Percentiles rank a stretch among this genome's conserved stretches.
phyloP scores from a whole-genome alignment of 495 filamentous ascomycete genomes.

The Thermothielavioides terrestris region DNA sequence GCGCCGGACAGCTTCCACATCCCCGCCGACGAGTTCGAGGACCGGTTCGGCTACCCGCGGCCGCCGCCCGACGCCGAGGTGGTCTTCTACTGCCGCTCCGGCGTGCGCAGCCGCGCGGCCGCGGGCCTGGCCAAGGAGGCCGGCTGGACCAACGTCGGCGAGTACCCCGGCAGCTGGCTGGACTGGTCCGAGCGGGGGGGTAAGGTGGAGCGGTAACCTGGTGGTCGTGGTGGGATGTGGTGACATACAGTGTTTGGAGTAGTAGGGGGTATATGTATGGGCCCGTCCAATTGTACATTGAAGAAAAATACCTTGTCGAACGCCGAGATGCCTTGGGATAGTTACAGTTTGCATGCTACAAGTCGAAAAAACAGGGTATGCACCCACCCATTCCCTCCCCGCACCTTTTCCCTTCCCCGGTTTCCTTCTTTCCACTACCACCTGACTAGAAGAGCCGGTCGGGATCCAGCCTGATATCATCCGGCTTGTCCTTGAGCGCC shows the following conservation, averaged over 20 bases:
- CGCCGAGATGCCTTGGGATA: too few relatives aligned
- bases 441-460: conserved; percentile 21
- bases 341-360: background rate
- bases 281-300: background rate
- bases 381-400: too few relatives aligned
- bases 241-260: background rate
- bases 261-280: background rate
- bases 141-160: conserved; percentile 65
- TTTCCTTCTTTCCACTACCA: background rate
- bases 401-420: background rate
- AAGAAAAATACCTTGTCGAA: background rate
- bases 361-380: too few relatives aligned
- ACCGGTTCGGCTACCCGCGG: conserved; percentile 58
- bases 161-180: conserved; percentile 84
- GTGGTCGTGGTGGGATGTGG: background rate
- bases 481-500: conserved; percentile 40
- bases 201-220: conserved; percentile 38
- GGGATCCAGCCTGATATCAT: conserved; percentile 7
- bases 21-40: conserved; percentile 64
- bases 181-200: conserved; percentile 75
- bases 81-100: conserved; percentile 89
- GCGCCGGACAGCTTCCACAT: conserved; percentile 73
- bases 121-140: conserved; percentile 67
- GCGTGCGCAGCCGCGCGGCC: conserved; percentile 73
- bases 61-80: conserved; percentile 49